Evolutionary conservation across 306 rosid genomes (phyloP), one percentile per base, ranked within the genome.

Genomic region (Dryas drummondii): DNA sequence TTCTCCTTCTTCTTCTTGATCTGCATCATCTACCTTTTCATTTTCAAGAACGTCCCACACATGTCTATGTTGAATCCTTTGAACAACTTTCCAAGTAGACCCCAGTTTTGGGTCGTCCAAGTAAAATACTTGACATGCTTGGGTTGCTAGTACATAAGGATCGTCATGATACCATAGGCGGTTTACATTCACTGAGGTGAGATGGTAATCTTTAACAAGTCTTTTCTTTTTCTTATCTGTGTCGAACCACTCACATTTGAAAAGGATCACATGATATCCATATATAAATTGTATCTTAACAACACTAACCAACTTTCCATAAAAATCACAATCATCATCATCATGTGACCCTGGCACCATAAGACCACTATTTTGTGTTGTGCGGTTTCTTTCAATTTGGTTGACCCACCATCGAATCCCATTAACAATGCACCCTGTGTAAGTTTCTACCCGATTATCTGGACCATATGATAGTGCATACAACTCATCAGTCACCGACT

Each of bases 91-190:
- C 68, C 68, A 59, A 59, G 6, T 17, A 13, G 8, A 40, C 0
- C 70, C 51, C 6, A 17, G 7, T 49, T 48, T 62, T 14, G 4
- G 40, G 22, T 62, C 78, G 10, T 74, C 4, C 2, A 62, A 6
- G 11, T 74, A 74, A 17, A 62, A 74, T 22, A 49, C 62, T 49
- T 74, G 51, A 12, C 32, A 9, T 22, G 42, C 61, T 74, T 74
- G 70, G 6, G 15, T 49, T 7, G 70, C 42, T 4, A 74, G 7
- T 5, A 74, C 53, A 11, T 46, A 74, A 0, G 51, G 41, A 5
- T 50, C 61, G 12, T 55, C 10, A 0, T 0, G 6, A 27, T 66
- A 75, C 66, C 57, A 42, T 0, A 9, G 3, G 1, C 19, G 2
- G 6, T 44, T 19, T 44, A 55, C 48, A 44, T 54, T 50, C 2